Evolutionary conservation across 345 rosid genomes (phyloP).

Genomic region (Salix exigua): DNA sequence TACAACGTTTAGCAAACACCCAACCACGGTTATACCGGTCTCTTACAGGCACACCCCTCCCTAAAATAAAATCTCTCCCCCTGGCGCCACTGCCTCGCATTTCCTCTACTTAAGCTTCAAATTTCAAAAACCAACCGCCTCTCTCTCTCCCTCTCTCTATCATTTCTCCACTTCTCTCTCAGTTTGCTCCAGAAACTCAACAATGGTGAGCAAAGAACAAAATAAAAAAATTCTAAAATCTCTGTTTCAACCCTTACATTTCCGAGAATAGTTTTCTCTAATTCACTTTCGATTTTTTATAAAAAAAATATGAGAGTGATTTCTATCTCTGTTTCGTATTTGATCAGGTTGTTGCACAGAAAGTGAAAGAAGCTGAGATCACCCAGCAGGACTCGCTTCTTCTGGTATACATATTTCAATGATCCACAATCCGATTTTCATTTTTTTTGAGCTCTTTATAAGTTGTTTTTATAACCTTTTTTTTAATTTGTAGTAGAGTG

Average conservation of each 20-base stretch:
- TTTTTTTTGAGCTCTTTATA: neutral
- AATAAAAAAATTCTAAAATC: neutral
- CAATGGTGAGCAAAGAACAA: constrained; percentile 48
- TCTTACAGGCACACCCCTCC: constrained; percentile 11
- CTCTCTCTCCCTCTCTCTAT: constrained; percentile 3
- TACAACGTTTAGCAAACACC: neutral
- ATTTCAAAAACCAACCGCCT: constrained; percentile 20
- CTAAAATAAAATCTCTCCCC: neutral
- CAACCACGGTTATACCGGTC: neutral
- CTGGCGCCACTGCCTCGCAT: constrained; percentile 24
- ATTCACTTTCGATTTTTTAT: neutral
- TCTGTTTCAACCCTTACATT: constrained; percentile 8
- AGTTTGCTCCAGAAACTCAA: constrained; percentile 13
- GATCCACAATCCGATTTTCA: neutral
- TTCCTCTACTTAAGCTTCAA: constrained; percentile 15
- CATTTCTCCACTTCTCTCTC: constrained; percentile 13
- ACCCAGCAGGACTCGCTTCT: constrained; percentile 98
- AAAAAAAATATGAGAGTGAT: neutral
- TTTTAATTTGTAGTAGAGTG: neutral
- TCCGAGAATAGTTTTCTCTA: constrained; percentile 1
- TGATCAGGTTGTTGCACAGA: constrained; percentile 73
- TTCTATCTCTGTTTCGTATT: neutral
- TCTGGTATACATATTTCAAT: constrained; percentile 47
- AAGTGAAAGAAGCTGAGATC: constrained; percentile 86
- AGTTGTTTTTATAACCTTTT: neutral